These are phyloP conservation scores for Lipomyces spencermartinsiae DNA, from an alignment of 805 yeast species.

Conservation along the genomic window DNA sequence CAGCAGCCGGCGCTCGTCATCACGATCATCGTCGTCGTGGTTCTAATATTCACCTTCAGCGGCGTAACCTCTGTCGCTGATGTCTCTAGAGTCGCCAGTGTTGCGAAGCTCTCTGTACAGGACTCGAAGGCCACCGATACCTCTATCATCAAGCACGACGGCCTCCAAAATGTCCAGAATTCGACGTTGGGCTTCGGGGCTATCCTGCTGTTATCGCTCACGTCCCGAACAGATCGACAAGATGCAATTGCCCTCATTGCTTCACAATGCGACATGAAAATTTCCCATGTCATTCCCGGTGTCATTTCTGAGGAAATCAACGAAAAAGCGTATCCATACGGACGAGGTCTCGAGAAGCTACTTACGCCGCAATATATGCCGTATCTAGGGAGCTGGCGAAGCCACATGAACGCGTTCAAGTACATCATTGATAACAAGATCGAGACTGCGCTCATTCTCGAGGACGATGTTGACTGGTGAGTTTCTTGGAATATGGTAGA, in stretches of 20 bases:
- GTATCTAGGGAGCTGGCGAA: conserved; percentile 23
- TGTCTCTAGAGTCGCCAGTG: neutral
- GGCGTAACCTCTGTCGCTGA: neutral
- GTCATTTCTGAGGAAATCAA: conserved; percentile 16
- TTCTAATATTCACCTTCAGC: neutral
- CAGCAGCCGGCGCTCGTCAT: neutral
- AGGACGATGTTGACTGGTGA: conserved; percentile 27
- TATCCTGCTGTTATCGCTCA: conserved; percentile 16
- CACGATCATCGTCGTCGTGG: neutral
- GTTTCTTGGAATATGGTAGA: neutral
- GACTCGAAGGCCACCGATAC: neutral
- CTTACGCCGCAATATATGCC: conserved; percentile 11
- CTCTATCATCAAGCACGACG: neutral
- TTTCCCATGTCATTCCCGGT: conserved; percentile 16
- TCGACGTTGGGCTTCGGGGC: conserved; percentile 26
- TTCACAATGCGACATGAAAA: conserved; percentile 15
- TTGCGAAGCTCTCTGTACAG: neutral
- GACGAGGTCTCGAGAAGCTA: conserved; percentile 9
- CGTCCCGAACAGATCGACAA: conserved; percentile 25
- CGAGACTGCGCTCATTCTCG: conserved; percentile 23
- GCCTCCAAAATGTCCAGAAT: conserved; percentile 14
- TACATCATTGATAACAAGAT: conserved; percentile 22
- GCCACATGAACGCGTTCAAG: conserved; percentile 18
- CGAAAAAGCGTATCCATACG: conserved; percentile 17
- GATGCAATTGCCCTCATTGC: conserved; percentile 24